A percentile compares a stretch with the other conserved stretches of the same genome.
Conservation (phyloP, 495 filamentous ascomycete species). For the Annulohypoxylon bovei region DNA sequence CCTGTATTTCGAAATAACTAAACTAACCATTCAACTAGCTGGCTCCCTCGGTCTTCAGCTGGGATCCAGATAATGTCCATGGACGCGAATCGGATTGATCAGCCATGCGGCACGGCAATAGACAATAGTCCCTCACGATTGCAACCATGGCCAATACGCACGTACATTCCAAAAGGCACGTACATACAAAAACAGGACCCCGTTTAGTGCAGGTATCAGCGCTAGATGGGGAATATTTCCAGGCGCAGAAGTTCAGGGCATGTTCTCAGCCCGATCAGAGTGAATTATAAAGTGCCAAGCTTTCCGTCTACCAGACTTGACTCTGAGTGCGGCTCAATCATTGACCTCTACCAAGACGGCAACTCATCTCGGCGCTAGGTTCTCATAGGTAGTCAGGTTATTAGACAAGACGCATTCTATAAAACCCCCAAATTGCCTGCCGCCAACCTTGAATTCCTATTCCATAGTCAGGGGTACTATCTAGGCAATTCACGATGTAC, state of each 20-base stretch:
- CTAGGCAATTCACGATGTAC: conserved; percentile 6
- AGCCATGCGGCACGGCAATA: background rate
- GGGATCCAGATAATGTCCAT: background rate
- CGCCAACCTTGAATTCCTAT: background rate
- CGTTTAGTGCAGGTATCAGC: background rate
- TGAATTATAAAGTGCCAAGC: conserved; percentile 20
- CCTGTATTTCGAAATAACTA: background rate
- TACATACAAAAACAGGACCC: background rate
- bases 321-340: conserved; percentile 12
- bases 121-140: background rate
- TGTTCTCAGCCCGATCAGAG: background rate
- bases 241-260: background rate
- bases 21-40: background rate
- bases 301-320: background rate
- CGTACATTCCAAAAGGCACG: background rate
- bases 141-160: background rate
- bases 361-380: background rate
- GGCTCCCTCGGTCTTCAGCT: conserved; percentile 1
- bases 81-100: background rate
- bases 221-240: background rate
- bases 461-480: background rate
- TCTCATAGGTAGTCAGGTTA: background rate
- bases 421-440: background rate
- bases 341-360: conserved; percentile 5
- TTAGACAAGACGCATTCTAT: background rate